A percentile compares a stretch with the other conserved stretches of the same genome.
Conservation (phyloP, 441 rosid genomes). For the Euphorbia schlechtendalii region DNA sequence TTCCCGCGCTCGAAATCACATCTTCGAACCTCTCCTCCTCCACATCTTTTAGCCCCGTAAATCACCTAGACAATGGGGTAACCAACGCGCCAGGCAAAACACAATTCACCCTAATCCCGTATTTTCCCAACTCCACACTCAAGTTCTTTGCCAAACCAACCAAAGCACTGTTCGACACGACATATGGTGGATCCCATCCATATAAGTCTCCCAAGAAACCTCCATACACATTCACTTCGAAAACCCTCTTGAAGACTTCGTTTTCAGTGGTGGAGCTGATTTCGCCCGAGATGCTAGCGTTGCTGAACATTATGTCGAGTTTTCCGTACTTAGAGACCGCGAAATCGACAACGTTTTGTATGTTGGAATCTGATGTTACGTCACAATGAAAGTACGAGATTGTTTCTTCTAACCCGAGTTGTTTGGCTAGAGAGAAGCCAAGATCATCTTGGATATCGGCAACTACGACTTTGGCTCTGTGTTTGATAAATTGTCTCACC, state of each 20-base stretch:
- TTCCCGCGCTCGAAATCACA: neutral
- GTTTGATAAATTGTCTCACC: constrained; percentile 24
- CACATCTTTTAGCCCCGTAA: neutral
- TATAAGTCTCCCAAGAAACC: constrained; percentile 19
- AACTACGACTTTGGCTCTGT: constrained; percentile 39
- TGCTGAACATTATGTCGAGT: constrained; percentile 50
- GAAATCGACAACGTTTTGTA: constrained; percentile 25
- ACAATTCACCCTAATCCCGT: constrained; percentile 42
- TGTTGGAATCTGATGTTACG: constrained; percentile 23
- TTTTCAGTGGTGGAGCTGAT: neutral
- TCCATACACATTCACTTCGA: too few relatives aligned
- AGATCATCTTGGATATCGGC: constrained; percentile 44
- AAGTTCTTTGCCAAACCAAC: constrained; percentile 36
- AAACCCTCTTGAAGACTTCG: constrained; percentile 30
- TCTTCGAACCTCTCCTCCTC: constrained; percentile 16
- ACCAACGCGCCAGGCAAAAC: constrained; percentile 28
- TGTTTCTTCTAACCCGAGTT: constrained; percentile 17
- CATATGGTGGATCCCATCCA: constrained; percentile 21
- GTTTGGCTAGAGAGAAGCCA: constrained; percentile 24
- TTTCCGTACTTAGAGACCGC: constrained; percentile 33
- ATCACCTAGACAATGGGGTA: constrained; percentile 15
- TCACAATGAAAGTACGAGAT: constrained; percentile 34
- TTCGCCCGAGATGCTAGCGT: constrained; percentile 28
- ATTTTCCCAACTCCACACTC: constrained; percentile 36
- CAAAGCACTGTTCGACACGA: constrained; percentile 31